These are phyloP conservation scores for Diacronema lutheri DNA, from an alignment of 78 protist genomes.

Conservation along the genomic window DNA sequence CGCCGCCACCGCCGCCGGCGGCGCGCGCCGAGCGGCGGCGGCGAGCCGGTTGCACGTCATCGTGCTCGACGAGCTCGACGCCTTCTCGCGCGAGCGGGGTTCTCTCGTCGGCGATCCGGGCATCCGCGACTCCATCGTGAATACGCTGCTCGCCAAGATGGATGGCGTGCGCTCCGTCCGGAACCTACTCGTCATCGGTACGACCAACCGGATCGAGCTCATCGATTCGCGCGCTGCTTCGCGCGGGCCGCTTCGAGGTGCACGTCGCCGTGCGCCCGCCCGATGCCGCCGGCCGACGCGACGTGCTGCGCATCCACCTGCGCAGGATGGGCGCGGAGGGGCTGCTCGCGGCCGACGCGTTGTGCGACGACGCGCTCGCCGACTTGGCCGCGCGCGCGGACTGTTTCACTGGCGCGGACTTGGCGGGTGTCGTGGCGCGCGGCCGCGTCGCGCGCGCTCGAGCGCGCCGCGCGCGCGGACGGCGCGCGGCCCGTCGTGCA, in stretches of 20 bases:
- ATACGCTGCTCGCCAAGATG: conserved; percentile 58
- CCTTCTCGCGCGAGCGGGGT: conserved; percentile 49
- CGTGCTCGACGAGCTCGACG: conserved; percentile 61
- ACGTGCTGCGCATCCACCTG: conserved; percentile 22
- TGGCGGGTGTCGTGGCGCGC: conserved; percentile 2
- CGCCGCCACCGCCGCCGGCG: too few relatives aligned
- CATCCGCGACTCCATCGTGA: conserved; percentile 47
- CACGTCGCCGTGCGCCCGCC: conserved; percentile 27
- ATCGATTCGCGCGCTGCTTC: conserved; percentile 45
- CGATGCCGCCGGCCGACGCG: conserved; percentile 20
- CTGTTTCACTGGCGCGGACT: not conserved
- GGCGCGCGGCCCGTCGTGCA: too few relatives aligned
- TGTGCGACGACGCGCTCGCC: not conserved
- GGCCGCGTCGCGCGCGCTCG: not conserved
- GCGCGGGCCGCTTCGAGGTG: conserved; percentile 51
- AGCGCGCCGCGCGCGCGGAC: not conserved
- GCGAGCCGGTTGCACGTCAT: conserved; percentile 18
- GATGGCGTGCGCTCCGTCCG: conserved; percentile 49
- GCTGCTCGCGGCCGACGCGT: not conserved
- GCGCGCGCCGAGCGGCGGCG: too few relatives aligned
- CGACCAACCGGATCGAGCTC: conserved; percentile 44
- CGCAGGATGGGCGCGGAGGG: not conserved
- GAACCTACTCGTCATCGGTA: conserved; percentile 53
- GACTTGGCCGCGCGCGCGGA: not conserved
- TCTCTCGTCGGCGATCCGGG: conserved; percentile 28